Percentiles rank a stretch among this genome's conserved stretches.
These are phyloP conservation scores for Cicer bijugum DNA, from an alignment of 306 rosid genomes.

Conservation along the genomic window DNA sequence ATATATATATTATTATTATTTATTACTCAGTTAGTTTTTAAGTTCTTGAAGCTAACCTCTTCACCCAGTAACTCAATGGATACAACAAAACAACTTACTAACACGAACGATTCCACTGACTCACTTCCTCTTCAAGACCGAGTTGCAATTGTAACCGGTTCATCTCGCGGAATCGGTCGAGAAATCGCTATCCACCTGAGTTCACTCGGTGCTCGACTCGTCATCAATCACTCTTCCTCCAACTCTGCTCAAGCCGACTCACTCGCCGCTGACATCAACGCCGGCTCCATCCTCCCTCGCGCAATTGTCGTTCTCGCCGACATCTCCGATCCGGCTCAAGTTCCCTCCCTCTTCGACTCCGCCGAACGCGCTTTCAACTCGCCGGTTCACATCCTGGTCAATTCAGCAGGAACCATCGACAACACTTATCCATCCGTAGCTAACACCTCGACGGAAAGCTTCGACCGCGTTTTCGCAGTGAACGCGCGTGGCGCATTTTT, in stretches of 20 bases:
- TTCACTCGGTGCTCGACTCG: constrained; percentile 55
- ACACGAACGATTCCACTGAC: no score
- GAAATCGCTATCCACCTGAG: constrained; percentile 57
- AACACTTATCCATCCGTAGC: constrained; percentile 46
- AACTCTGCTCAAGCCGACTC: constrained; percentile 50
- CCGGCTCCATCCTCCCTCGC: constrained; percentile 21
- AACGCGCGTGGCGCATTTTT: constrained; percentile 61
- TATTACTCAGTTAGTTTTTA: no score
- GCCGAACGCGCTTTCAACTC: constrained; percentile 55
- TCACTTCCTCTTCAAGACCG: constrained; percentile 44
- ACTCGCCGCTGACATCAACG: constrained; percentile 48
- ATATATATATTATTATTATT: no score
- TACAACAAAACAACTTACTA: no score
- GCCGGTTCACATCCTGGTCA: constrained; percentile 53
- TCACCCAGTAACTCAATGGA: no score
- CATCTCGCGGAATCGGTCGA: constrained; percentile 66
- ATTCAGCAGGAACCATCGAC: constrained; percentile 55
- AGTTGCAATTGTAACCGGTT: constrained; percentile 62
- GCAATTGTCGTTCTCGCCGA: constrained; percentile 56
- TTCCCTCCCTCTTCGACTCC: constrained; percentile 57
- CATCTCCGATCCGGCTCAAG: constrained; percentile 54
- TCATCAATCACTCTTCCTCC: constrained; percentile 54
- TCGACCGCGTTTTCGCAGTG: constrained; percentile 48
- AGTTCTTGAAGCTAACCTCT: no score
- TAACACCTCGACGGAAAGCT: constrained; percentile 46